Evolutionary conservation across 2,329 filamentous ascomycete species (phyloP).

Genomic region (Grosmannia huntii): DNA sequence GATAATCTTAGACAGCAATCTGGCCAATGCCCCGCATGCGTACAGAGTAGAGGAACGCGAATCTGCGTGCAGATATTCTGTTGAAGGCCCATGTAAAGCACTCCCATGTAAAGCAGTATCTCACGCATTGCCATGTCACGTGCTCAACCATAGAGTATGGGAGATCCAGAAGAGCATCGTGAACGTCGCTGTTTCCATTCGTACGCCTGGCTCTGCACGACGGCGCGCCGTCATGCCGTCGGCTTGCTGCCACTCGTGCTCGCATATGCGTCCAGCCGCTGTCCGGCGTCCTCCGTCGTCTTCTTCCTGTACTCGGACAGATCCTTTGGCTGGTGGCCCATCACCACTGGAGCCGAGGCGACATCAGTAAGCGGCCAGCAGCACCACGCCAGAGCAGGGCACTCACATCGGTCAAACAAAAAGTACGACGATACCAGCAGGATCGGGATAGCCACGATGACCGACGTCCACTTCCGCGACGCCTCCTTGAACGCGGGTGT

Average conservation of each 20-base stretch:
- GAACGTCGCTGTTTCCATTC: not conserved
- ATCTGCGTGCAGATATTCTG: too few relatives aligned
- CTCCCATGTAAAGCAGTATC: too few relatives aligned
- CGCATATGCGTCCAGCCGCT: not conserved
- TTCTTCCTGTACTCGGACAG: conserved; percentile 11
- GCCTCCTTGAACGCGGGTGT: conserved; percentile 30
- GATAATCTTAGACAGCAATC: not conserved
- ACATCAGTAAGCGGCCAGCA: not conserved
- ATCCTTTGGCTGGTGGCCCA: conserved; percentile 10
- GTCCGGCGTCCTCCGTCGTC: not conserved
- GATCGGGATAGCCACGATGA: conserved; percentile 41
- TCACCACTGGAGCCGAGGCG: not conserved
- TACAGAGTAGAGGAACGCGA: too few relatives aligned
- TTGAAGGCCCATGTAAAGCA: too few relatives aligned
- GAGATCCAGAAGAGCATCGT: too few relatives aligned
- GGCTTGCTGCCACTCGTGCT: not conserved
- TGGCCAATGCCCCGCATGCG: not conserved
- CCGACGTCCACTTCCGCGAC: conserved; percentile 30
- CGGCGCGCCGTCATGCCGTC: not conserved
- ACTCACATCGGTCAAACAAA: conserved; percentile 37
- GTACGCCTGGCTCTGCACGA: not conserved
- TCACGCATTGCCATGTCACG: not conserved
- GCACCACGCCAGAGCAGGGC: not conserved
- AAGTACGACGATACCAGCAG: conserved; percentile 42
- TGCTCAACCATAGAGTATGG: too few relatives aligned